Base-by-base conservation (phyloP, 73 alveolate genomes). In the Paramecium octaurelia region DNA sequence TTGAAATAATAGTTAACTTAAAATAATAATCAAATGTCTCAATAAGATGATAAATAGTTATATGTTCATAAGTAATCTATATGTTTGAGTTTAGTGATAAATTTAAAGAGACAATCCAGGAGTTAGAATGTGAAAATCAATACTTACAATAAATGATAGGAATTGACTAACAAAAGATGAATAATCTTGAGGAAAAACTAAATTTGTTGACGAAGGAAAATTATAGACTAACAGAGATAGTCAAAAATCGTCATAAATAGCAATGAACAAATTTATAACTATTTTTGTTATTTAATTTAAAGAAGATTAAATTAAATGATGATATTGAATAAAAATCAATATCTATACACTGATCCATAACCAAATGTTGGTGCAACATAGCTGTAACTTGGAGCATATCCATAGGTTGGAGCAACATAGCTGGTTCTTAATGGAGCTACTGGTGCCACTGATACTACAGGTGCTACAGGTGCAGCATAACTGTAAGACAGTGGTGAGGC, bases 391-490 rank as follows among this genome's bases (percentile, higher is more conserved):
- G 84, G 84, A 2, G 84, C 46, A 64, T 64, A 64, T 64, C 76
- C 76, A 64, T 80, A 80, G 44, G 43, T 27, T 44, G 91, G 91
- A n/a, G 91, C 91, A 80, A 80, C 91, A 80, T 80, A 80, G 75
- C 76, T 44, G 14, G 70, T 44, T 64, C 84, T 64, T 31, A 64
- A 34, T 64, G 84, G 84, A 54, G 69, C 69, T n/a, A 18, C 69
- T 54, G 59, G 59, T 44, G 31, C 31, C 31, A 27, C 31, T 27
- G 31, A 1, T 27, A 11, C 59, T 10, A 46, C 59, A 8, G 59
- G 59, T 14, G 16, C 83, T 18, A 60, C 83, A 14, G 90, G 90
- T 8, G 91, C 70, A 80, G 91, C 91, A 80, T 44, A 42, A n/a
- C 91, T 80, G 29, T 80, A 80, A 2, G 76, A 23, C 0, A 80